phyloP scores from a whole-genome alignment of 805 yeast species.

The Suhomyces emberorum region DNA sequence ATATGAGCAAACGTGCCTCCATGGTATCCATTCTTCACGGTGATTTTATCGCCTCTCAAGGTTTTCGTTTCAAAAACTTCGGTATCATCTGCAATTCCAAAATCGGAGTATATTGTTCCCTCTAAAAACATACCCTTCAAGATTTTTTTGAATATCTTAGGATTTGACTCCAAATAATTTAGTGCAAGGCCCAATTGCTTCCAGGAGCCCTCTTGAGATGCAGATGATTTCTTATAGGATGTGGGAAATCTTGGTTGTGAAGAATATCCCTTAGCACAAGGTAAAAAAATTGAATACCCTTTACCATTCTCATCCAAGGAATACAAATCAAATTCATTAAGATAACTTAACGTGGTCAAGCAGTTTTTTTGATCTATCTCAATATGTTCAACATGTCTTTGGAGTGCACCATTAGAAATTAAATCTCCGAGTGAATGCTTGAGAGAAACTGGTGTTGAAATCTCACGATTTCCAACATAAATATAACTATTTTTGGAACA shows the following conservation, averaged over 20 bases:
- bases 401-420: conserved; percentile 30
- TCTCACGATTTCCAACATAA: conserved; percentile 57
- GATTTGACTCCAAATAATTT: conserved; percentile 54
- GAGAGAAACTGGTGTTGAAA: conserved; percentile 62
- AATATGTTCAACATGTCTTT: conserved; percentile 25
- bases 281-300: conserved; percentile 77
- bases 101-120: conserved; percentile 66
- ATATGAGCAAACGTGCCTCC: conserved; percentile 20
- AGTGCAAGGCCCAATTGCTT: conserved; percentile 54
- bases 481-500: conserved; percentile 63
- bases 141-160: conserved; percentile 46
- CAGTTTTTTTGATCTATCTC: conserved; percentile 44
- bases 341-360: conserved; percentile 57
- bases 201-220: conserved; percentile 50
- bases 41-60: conserved; percentile 28
- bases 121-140: conserved; percentile 60
- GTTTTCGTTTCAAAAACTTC: conserved; percentile 14
- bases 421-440: conserved; percentile 57
- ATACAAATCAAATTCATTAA: conserved; percentile 51
- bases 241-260: neutral
- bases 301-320: conserved; percentile 48
- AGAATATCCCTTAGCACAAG: conserved; percentile 42
- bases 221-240: neutral
- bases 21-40: conserved; percentile 16
- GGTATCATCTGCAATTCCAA: conserved; percentile 25